Base-by-base conservation (phyloP, 1,284 basidiomycete species). In the Pyrrhoderma noxium region DNA sequence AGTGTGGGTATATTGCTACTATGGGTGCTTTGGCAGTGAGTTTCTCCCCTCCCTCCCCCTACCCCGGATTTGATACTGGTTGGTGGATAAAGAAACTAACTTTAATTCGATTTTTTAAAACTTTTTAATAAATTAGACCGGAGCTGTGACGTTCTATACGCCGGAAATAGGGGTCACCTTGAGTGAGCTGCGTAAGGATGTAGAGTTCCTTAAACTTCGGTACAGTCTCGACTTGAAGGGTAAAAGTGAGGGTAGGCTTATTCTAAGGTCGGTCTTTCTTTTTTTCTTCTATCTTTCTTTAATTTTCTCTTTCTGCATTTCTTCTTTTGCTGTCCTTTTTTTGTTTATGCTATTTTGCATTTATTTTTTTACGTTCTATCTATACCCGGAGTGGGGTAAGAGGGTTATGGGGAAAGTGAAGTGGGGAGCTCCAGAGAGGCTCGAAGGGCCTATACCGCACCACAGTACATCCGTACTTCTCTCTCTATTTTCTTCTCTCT, bases 1-100 rank as follows among this genome's bases (percentile, higher is more conserved):
- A 86, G 69, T 96, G 91, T 65, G 95, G 96, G 8, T 98, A 96
- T 67, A 82, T 99, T 56, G 93, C 94, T 5, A 87, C 93, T 1
- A 80, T 98, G 75, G 96, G 95, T 52, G 95, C 92, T 1, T 73
- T 99, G 57, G 95, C 96, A 41, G 93, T 93, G 49, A 14, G 21
- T 40, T 48, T 11, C n/a, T 36, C 18, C 16, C 2, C 27, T 25
- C 39, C 40, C 3, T 25, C 27, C 25, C 43, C n/a, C n/a, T n/a
- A n/a, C n/a, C n/a, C n/a, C n/a, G n/a, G n/a, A n/a, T n/a, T n/a
- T n/a, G n/a, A n/a, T n/a, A n/a, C n/a, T n/a, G n/a, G n/a, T n/a
- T n/a, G n/a, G n/a, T n/a, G n/a, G n/a, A n/a, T n/a, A n/a, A n/a
- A n/a, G n/a, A n/a, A n/a, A n/a, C n/a, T n/a, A n/a, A n/a, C n/a